Evolutionary conservation across 208 protist species (phyloP).

Genomic region (Crithidia acanthocephali): DNA sequence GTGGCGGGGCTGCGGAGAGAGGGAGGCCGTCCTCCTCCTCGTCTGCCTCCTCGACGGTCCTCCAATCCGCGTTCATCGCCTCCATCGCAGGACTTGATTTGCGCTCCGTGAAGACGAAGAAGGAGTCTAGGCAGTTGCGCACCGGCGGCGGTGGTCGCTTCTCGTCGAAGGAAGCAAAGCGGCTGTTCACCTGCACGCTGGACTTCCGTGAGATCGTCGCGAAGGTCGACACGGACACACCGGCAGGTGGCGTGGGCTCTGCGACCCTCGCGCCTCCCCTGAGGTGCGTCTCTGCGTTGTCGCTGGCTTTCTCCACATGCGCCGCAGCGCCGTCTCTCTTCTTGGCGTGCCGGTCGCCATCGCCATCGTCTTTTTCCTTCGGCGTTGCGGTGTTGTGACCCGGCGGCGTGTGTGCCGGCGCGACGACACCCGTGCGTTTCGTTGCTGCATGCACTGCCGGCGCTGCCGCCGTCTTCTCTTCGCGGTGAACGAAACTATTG

Average conservation of each 20-base stretch:
- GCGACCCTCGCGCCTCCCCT: background rate
- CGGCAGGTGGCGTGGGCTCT: background rate
- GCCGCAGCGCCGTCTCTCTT: no score
- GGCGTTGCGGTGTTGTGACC: no score
- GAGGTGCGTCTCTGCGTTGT: background rate
- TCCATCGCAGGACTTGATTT: background rate
- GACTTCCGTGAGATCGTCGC: background rate
- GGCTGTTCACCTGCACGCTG: background rate
- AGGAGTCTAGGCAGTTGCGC: constrained; percentile 10
- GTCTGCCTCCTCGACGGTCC: background rate
- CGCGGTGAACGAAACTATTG: background rate
- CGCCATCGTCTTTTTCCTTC: no score
- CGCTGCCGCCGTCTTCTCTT: background rate
- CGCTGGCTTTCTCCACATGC: background rate
- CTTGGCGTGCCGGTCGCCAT: no score
- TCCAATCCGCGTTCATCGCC: background rate
- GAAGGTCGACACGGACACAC: background rate
- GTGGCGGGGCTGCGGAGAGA: background rate
- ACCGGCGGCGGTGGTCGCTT: background rate
- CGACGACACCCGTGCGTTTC: background rate
- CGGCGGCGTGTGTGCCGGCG: no score
- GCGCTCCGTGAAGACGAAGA: constrained; percentile 2
- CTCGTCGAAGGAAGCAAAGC: constrained; percentile 1
- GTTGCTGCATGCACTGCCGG: background rate
- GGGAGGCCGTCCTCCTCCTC: background rate